These are phyloP conservation scores for Fusarium lyarnte DNA, from an alignment of 2,329 filamentous ascomycete genomes.

Conservation along the genomic window DNA sequence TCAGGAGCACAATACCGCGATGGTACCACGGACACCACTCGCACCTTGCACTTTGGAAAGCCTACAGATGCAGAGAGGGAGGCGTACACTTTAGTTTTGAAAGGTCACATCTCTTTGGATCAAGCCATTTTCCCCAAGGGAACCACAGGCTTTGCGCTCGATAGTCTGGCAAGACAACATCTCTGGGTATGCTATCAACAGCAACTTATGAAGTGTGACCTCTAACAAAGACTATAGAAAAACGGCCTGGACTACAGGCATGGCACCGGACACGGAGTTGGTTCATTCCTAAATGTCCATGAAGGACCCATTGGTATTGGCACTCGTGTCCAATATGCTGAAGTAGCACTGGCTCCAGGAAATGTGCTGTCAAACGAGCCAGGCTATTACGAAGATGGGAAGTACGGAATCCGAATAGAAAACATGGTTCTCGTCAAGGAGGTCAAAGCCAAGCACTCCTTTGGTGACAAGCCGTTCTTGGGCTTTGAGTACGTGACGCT, in stretches of 20 bases:
- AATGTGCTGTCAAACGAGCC: slow-evolving; percentile 97
- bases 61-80: slow-evolving; percentile 86
- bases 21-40: slow-evolving; percentile 94
- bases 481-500: slow-evolving; percentile 98
- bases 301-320: slow-evolving; percentile 97
- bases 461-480: slow-evolving; percentile 93
- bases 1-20: slow-evolving; percentile 97
- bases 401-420: slow-evolving; percentile 95
- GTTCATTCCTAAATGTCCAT: slow-evolving; percentile 95
- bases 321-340: slow-evolving; percentile 88
- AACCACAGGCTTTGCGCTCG: slow-evolving; percentile 91
- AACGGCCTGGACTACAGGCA: slow-evolving; percentile 93
- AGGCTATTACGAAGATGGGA: slow-evolving; percentile 95
- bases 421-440: slow-evolving; percentile 94
- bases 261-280: slow-evolving; percentile 95
- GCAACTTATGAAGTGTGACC: not conserved
- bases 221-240: slow-evolving; percentile 44
- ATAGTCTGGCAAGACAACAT: slow-evolving; percentile 87
- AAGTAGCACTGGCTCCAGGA: slow-evolving; percentile 87
- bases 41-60: slow-evolving; percentile 90
- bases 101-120: slow-evolving; percentile 92
- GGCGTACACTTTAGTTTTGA: slow-evolving; percentile 92
- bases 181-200: slow-evolving; percentile 74
- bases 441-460: slow-evolving; percentile 84
- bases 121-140: slow-evolving; percentile 91